phyloP scores from a whole-genome alignment of 2,329 filamentous ascomycete genomes.

The Fusarium sp. region DNA sequence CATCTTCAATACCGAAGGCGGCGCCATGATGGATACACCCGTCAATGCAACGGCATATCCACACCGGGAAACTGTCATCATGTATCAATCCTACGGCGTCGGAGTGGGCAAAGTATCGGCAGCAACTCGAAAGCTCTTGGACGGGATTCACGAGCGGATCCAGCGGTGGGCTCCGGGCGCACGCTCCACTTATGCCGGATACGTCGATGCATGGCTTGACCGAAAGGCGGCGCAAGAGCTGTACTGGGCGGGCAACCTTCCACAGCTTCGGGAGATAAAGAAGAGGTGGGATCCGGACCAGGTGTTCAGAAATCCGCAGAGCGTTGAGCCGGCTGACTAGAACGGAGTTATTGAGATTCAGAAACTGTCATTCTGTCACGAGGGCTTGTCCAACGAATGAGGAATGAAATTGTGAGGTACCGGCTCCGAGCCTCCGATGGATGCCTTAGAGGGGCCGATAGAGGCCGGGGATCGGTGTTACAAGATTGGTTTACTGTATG shows the following conservation, averaged over 20 bases:
- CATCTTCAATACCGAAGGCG: conserved; percentile 70
- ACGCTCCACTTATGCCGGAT: conserved; percentile 68
- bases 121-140: conserved; percentile 60
- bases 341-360: conserved; percentile 3
- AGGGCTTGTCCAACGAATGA: not conserved
- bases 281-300: conserved; percentile 48
- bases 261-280: conserved; percentile 48
- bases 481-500: not conserved
- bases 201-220: conserved; percentile 64
- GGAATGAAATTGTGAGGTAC: not conserved
- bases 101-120: conserved; percentile 56
- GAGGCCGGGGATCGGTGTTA: conserved; percentile 8
- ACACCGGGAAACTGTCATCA: conserved; percentile 71
- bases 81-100: conserved; percentile 69
- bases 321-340: conserved; percentile 50
- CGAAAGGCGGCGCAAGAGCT: conserved; percentile 46
- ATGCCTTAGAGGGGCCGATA: conserved; percentile 23
- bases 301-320: conserved; percentile 53
- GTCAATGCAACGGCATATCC: conserved; percentile 67
- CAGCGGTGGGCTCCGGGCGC: conserved; percentile 42
- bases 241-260: conserved; percentile 51
- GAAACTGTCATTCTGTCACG: conserved; percentile 2
- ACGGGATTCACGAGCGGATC: conserved; percentile 59
- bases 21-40: conserved; percentile 65
- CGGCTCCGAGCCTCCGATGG: conserved; percentile 13